These are phyloP conservation scores for Ophioceras dolichostomum DNA, from an alignment of 2,329 filamentous ascomycete genomes.

Conservation along the genomic window DNA sequence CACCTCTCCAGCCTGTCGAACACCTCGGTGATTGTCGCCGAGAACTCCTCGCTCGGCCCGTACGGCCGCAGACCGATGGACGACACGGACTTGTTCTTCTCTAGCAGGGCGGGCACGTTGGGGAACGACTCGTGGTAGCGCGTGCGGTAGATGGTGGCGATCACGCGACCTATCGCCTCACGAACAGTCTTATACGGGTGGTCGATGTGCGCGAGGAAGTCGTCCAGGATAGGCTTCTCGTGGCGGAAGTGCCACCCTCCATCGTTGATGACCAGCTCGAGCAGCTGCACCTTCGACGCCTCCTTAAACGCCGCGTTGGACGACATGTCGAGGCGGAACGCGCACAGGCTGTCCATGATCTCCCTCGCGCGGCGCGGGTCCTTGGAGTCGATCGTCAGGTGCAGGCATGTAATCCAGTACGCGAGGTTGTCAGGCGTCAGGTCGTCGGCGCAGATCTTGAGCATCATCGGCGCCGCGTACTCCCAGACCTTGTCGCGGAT, in stretches of 20 bases:
- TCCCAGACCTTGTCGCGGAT: constrained; percentile 71
- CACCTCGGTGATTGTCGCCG: constrained; percentile 57
- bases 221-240: constrained; percentile 73
- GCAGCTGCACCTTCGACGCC: constrained; percentile 84
- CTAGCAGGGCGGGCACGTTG: constrained; percentile 62
- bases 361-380: constrained; percentile 84
- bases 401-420: constrained; percentile 92
- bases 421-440: constrained; percentile 86
- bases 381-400: constrained; percentile 76
- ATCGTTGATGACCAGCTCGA: constrained; percentile 80
- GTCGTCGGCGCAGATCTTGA: constrained; percentile 78
- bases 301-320: constrained; percentile 99
- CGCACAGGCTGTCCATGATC: constrained; percentile 67
- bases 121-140: constrained; percentile 90
- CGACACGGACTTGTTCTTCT: constrained; percentile 66
- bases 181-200: constrained; percentile 97
- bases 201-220: constrained; percentile 85
- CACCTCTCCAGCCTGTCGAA: constrained; percentile 75
- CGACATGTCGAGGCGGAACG: constrained; percentile 83
- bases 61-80: constrained; percentile 81
- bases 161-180: constrained; percentile 82
- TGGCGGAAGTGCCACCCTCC: constrained; percentile 93
- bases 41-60: constrained; percentile 62
- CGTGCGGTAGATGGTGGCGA: constrained; percentile 80
- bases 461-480: constrained; percentile 80